Evolutionary conservation across 2,329 filamentous ascomycete species (phyloP), one percentile per base, ranked within the genome.

Genomic region (Chaetothyriales sp.): DNA sequence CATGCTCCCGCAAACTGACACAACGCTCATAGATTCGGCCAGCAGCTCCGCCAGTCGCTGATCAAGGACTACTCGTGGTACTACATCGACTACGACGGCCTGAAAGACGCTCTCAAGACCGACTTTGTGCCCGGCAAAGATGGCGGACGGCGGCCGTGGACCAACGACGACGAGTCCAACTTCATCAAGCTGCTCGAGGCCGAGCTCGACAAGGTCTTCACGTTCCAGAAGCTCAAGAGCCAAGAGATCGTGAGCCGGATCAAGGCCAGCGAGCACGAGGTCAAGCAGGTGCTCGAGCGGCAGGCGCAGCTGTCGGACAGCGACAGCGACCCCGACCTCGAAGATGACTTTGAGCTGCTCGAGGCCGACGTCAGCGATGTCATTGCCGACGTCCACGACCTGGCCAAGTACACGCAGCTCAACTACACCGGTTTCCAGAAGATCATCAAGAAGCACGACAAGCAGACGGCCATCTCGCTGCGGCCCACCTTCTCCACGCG

Each of bases 381-480:
- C 64, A 98, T 98, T 66, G 92, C 92, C 61, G 90, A 98, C 65
- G 92, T 98, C 19, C 90, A 98, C 69, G 92, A 98, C 64, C 77
- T 98, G 54, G 89, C 92, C 68, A 97, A 97, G 71, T 98, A 95
- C 67, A 94, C 94, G 5, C 90, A 95, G 72, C 73, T 98, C 65
- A 98, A 98, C 71, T 98, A 98, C 66, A 97, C 90, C 0, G 92
- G 92, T 4, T 98, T 98, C 67, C 94, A 95, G 74, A 98, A 98
- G 76, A 98, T 98, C 58, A 95, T 98, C 70, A 98, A 98, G 77
- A 98, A 98, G 76, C 92, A 98, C 69, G 92, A 95, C 85, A 98
- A 98, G 87, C 77, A 86, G 75, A 98, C 92, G 0, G 78, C 82
- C 55, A 95, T 90, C 89, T 82, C 92, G 64, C 80, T 98, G 33